Conservation (phyloP, 805 yeast species). For the Wickerhamomyces queroliae region DNA sequence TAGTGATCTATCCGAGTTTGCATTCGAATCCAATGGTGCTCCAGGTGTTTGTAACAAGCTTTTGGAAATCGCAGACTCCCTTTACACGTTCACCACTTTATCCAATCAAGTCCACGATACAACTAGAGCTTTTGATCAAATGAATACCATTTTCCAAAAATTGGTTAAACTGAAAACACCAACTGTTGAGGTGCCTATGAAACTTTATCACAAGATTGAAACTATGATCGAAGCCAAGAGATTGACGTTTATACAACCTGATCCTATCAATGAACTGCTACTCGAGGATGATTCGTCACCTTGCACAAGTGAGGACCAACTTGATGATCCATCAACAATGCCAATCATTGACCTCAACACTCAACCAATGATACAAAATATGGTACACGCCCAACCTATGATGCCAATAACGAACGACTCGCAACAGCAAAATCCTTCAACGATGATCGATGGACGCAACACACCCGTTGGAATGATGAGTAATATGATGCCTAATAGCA, state of each 20-base stretch:
- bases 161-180: slow-evolving; percentile 12
- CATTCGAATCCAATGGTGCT: slow-evolving; percentile 18
- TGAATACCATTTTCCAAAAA: slow-evolving; percentile 12
- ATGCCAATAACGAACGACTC: no score
- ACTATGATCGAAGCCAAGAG: neutral
- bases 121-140: slow-evolving; percentile 12
- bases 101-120: slow-evolving; percentile 10
- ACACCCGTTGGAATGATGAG: no score
- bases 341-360: neutral
- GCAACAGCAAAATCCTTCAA: no score
- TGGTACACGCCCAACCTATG: no score
- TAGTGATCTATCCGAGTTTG: slow-evolving; percentile 15
- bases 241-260: neutral
- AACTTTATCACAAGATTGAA: neutral
- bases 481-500: no score
- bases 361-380: no score
- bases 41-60: slow-evolving; percentile 19
- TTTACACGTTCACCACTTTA: slow-evolving; percentile 13
- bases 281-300: neutral
- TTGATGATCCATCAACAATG: neutral
- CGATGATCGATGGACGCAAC: no score
- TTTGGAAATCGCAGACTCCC: slow-evolving; percentile 19
- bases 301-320: neutral
- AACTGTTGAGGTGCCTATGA: neutral
- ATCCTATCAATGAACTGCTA: neutral